Evolutionary conservation across 2,329 filamentous ascomycete species (phyloP).

Genomic region (Xylariaceae sp.): DNA sequence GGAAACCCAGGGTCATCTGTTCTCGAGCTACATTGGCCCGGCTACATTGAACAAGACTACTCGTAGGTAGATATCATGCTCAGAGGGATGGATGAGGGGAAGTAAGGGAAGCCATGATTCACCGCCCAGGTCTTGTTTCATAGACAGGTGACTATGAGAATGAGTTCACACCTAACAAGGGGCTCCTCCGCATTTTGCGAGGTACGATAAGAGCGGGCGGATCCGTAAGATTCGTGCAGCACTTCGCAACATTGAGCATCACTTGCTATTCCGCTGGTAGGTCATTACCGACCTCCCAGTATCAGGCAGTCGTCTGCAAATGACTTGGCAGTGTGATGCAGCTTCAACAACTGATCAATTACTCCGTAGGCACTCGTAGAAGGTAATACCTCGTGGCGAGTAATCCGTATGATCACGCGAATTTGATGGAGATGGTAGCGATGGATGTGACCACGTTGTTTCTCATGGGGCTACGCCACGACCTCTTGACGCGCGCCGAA

Average conservation of each 20-base stretch:
- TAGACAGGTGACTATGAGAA: not conserved
- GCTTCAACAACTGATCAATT: not conserved
- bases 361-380: too few species aligned
- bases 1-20: not conserved
- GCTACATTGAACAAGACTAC: not conserved
- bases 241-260: not conserved
- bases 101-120: not conserved
- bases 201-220: too few species aligned
- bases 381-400: not conserved
- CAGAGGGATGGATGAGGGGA: not conserved
- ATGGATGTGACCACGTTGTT: constrained; percentile 6
- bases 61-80: too few species aligned
- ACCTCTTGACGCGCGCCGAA: constrained; percentile 21
- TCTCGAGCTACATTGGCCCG: not conserved
- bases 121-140: not conserved
- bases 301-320: not conserved
- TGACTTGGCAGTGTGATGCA: constrained; percentile 2
- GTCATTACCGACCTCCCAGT: not conserved
- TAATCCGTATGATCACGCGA: not conserved
- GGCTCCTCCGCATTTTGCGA: not conserved
- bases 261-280: not conserved
- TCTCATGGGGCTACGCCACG: constrained; percentile 13
- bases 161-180: not conserved
- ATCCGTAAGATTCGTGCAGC: not conserved
- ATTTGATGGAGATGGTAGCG: constrained; percentile 1